phyloP scores from a whole-genome alignment of 306 rosid species.

The Acacia melanoxylon region DNA sequence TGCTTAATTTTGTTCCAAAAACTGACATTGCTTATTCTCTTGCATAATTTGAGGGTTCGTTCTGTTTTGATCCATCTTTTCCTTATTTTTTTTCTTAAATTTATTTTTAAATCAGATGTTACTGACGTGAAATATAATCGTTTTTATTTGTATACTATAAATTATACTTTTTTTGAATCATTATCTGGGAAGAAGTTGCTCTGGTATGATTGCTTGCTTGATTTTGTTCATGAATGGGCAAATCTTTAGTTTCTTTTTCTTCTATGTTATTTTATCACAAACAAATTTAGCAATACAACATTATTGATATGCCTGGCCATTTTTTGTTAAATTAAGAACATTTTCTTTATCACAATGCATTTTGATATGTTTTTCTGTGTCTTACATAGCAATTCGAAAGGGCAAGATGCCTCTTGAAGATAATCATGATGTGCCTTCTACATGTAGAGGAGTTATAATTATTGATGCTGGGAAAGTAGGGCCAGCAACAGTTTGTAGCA shows the following conservation, averaged over 20 bases:
- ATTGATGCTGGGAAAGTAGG: slow-evolving; percentile 41
- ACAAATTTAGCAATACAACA: background rate
- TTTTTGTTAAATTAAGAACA: background rate
- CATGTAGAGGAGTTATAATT: slow-evolving; percentile 52
- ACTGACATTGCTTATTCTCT: slow-evolving; percentile 8
- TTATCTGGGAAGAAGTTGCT: background rate
- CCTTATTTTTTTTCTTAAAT: slow-evolving; percentile 4
- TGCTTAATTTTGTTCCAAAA: slow-evolving; percentile 23
- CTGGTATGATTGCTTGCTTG: slow-evolving; percentile 7
- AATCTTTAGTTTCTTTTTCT: background rate
- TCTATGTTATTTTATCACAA: background rate
- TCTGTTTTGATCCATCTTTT: background rate
- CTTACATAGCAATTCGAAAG: slow-evolving; percentile 36
- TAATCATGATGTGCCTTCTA: slow-evolving; percentile 46
- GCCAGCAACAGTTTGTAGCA: background rate
- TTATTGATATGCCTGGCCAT: slow-evolving; percentile 3
- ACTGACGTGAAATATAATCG: background rate
- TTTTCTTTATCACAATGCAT: background rate
- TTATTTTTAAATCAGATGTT: background rate
- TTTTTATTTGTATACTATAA: background rate
- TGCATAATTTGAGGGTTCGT: slow-evolving; percentile 7
- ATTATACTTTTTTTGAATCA: background rate
- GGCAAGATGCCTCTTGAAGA: slow-evolving; percentile 27
- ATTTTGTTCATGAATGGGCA: background rate
- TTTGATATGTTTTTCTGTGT: background rate